A percentile compares a stretch with the other conserved stretches of the same genome.
Conservation (phyloP, 805 yeast species). For the Metschnikowia bowlesiae region DNA sequence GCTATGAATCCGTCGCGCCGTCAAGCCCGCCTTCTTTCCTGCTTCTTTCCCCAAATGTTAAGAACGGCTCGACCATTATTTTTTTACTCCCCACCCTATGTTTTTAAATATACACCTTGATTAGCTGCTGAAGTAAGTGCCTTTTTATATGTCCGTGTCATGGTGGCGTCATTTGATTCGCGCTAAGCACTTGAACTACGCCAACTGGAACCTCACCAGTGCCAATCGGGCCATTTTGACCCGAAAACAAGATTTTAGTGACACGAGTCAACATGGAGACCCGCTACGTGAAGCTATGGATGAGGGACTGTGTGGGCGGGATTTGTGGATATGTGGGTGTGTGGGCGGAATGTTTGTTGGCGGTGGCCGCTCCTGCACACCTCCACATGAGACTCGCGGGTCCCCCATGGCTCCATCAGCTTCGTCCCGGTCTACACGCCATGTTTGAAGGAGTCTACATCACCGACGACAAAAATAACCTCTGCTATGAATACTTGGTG, state of each 20-base stretch:
- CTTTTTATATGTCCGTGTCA: no score
- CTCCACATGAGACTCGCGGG: neutral
- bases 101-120: conserved; percentile 5
- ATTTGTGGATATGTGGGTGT: no score
- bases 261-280: no score
- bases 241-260: no score
- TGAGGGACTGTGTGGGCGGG: no score
- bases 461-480: conserved; percentile 30
- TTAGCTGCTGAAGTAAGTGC: no score
- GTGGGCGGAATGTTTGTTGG: no score
- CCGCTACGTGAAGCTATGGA: no score
- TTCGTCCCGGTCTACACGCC: neutral
- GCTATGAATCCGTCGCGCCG: neutral
- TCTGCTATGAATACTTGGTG: conserved; percentile 35
- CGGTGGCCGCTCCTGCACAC: neutral
- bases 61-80: conserved; percentile 18
- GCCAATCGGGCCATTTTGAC: no score
- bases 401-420: neutral
- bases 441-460: conserved; percentile 44
- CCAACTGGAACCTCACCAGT: no score
- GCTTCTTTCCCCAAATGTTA: conserved; percentile 6
- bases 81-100: conserved; percentile 8
- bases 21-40: neutral
- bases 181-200: no score
- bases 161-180: no score